Conservation (phyloP, 73 alveolate genomes). For the Paraurostyla sp. region DNA sequence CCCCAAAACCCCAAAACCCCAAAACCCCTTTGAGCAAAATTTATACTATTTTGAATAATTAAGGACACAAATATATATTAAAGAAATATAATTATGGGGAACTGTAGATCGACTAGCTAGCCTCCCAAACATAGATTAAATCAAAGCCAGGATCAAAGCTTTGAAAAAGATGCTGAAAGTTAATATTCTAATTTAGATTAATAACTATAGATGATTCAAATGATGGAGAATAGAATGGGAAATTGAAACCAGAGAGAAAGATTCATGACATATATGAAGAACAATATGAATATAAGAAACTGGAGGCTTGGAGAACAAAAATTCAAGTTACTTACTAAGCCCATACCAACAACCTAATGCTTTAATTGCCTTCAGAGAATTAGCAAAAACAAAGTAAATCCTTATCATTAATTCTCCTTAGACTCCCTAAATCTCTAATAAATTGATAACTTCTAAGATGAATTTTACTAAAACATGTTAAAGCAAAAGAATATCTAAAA, state of each 20-base stretch:
- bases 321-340: background rate
- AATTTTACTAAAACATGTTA: background rate
- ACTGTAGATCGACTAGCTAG: conserved; percentile 17
- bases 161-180: background rate
- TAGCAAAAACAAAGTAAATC: background rate
- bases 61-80: no score
- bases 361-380: no score
- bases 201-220: background rate
- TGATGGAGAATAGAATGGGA: background rate
- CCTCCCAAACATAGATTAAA: no score
- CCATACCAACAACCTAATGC: no score
- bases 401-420: background rate
- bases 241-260: background rate
- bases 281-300: background rate
- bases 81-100: background rate
- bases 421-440: background rate
- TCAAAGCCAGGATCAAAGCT: no score
- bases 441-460: conserved; percentile 7
- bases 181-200: no score
- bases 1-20: no score
- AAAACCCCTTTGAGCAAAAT: no score
- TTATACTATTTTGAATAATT: no score
- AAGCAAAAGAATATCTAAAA: background rate
- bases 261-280: background rate
- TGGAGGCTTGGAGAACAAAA: background rate